Evolutionary conservation across 306 rosid species (phyloP), one percentile per base, ranked within the genome.

Genomic region (Vicia sativa): DNA sequence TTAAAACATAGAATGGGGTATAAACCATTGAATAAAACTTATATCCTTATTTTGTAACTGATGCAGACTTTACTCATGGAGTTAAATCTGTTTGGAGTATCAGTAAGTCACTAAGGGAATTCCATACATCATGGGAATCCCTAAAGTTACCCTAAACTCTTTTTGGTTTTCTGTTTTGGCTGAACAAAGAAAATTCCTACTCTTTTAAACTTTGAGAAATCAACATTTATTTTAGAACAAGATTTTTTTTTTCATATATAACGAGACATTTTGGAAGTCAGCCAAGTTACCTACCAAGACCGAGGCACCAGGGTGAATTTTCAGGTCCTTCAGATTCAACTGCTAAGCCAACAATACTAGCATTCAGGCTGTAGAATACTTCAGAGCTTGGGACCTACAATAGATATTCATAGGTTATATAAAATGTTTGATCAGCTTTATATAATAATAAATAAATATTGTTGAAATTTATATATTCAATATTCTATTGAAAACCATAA

Each of bases 331-430:
- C 82, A 74, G 86, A 75, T 82, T 88, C 81, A 79, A 83, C 81
- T 25, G 97, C 95, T 78, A 93, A 88, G 71, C 96, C 98, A 68
- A 90, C 97, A 62, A 88, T 86, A 65, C 84, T 77, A 75, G 87
- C 97, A 70, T 88, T 93, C 85, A 93, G 72, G 79, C 91, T 80
- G 82, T 78, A 88, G 80, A 81, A 79, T 60, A 72, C 58, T 65
- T 93, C 92, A 54, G 85, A 74, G 62, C 77, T 74, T 46, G 96
- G 87, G 69, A 93, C 88, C 98, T 93, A 43, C 78, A 70, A 85
- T 71, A 68, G 38, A 60, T 54, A 68, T 50, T 12, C 55, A 16
- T 10, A 23, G 44, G 50, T 41, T 41, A 67, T 52, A 50, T 78
- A 19, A 12, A 61, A 44, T 11, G 60, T 29, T 29, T 35, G 2